Evolutionary conservation across 1,139 yeast genomes (phyloP).

Genomic region (Saccharomycopsis crataegensis): DNA sequence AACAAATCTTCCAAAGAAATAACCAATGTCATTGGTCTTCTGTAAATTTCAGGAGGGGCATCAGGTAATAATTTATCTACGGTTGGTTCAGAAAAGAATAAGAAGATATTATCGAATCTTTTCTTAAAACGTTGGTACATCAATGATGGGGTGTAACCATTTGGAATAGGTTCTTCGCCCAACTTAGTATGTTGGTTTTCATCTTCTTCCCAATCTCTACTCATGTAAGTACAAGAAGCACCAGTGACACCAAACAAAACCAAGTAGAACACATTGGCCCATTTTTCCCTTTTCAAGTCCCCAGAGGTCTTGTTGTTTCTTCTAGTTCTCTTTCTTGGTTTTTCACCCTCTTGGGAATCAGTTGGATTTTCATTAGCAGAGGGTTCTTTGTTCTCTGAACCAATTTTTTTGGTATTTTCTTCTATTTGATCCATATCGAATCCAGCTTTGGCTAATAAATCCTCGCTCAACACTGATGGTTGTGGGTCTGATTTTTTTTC

Average conservation of each 20-base stretch:
- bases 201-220: slow-evolving; percentile 81
- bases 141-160: slow-evolving; percentile 63
- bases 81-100: slow-evolving; percentile 88
- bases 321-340: slow-evolving; percentile 28
- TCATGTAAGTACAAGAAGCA: slow-evolving; percentile 66
- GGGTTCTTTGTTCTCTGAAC: slow-evolving; percentile 24
- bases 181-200: slow-evolving; percentile 54
- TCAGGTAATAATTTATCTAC: slow-evolving; percentile 89
- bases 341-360: slow-evolving; percentile 22
- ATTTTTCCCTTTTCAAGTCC: slow-evolving; percentile 56
- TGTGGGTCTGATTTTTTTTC: slow-evolving; percentile 32
- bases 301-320: slow-evolving; percentile 62
- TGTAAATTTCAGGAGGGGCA: slow-evolving; percentile 73
- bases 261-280: slow-evolving; percentile 63
- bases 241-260: slow-evolving; percentile 52
- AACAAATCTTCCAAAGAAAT: slow-evolving; percentile 83
- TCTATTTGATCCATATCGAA: slow-evolving; percentile 35
- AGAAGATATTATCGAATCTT: slow-evolving; percentile 69
- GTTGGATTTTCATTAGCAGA: slow-evolving; percentile 21
- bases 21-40: slow-evolving; percentile 87
- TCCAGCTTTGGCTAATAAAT: slow-evolving; percentile 76
- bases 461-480: slow-evolving; percentile 68
- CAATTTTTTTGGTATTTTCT: slow-evolving; percentile 21
- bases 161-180: slow-evolving; percentile 41
- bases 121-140: slow-evolving; percentile 62